Evolutionary conservation across 2,329 filamentous ascomycete species (phyloP).

Genomic region (Microcyclospora pomicola): DNA sequence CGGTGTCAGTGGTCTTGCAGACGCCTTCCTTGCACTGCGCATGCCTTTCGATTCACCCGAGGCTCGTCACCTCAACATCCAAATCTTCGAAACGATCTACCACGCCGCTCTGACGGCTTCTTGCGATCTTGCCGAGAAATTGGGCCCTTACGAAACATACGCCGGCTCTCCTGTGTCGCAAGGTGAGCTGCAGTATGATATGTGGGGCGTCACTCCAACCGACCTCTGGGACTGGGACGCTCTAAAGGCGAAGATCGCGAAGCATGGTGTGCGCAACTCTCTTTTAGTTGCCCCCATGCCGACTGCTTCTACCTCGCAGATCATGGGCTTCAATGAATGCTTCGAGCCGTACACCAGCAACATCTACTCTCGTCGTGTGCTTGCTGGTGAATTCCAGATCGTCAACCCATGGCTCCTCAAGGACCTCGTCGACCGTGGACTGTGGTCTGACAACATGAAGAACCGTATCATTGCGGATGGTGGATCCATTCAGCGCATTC

Average conservation of each 20-base stretch:
- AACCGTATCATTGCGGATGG: conserved; percentile 98
- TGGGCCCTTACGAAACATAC: conserved; percentile 81
- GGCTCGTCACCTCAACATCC: conserved; percentile 84
- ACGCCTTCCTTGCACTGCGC: conserved; percentile 92
- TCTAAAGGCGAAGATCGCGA: conserved; percentile 79
- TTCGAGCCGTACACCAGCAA: conserved; percentile 99
- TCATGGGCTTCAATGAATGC: conserved; percentile 97
- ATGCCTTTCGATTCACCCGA: conserved; percentile 95
- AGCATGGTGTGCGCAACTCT: conserved; percentile 91
- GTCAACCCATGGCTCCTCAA: conserved; percentile 98
- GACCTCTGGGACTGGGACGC: conserved; percentile 93
- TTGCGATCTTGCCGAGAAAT: conserved; percentile 65
- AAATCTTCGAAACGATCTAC: conserved; percentile 99
- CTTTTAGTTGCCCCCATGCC: conserved; percentile 94
- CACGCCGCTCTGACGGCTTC: conserved; percentile 87
- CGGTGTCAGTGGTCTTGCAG: conserved; percentile 92
- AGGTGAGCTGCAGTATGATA: conserved; percentile 93
- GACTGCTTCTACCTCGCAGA: conserved; percentile 92
- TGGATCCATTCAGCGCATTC: conserved; percentile 90
- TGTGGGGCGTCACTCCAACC: conserved; percentile 90
- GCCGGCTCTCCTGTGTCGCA: conserved; percentile 87
- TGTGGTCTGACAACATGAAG: conserved; percentile 99
- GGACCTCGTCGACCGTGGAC: conserved; percentile 91
- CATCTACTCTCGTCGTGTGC: conserved; percentile 96
- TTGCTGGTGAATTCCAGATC: conserved; percentile 97